A percentile compares a stretch with the other conserved stretches of the same genome.
Conservation (phyloP, 2,329 filamentous ascomycete genomes). For the Verticillium nubilum region DNA sequence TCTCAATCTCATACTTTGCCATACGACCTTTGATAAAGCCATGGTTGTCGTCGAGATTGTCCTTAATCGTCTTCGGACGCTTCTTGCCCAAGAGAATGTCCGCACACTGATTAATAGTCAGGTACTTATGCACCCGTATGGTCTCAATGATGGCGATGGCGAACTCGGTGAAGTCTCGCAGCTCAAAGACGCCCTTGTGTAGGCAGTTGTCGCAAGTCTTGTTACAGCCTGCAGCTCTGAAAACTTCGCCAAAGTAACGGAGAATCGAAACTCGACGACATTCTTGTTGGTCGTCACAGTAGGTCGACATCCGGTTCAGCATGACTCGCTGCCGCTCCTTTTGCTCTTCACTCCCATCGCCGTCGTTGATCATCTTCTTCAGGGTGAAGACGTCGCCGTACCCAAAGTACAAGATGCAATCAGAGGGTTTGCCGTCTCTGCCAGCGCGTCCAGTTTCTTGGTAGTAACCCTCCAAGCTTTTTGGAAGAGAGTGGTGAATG, state of each 20-base stretch:
- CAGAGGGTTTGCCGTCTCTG: slow-evolving; percentile 79
- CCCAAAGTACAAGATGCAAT: slow-evolving; percentile 85
- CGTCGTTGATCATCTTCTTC: slow-evolving; percentile 76
- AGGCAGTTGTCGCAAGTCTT: slow-evolving; percentile 85
- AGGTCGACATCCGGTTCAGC: slow-evolving; percentile 79
- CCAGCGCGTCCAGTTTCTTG: slow-evolving; percentile 96
- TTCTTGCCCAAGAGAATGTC: slow-evolving; percentile 74
- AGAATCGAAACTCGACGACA: slow-evolving; percentile 86
- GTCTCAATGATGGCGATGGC: slow-evolving; percentile 67
- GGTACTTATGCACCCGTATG: slow-evolving; percentile 52
- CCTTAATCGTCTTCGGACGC: slow-evolving; percentile 50
- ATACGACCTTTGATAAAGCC: slow-evolving; percentile 61
- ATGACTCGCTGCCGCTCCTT: slow-evolving; percentile 81
- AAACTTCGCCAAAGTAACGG: slow-evolving; percentile 88
- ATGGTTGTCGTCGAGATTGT: slow-evolving; percentile 52
- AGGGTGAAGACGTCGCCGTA: slow-evolving; percentile 71
- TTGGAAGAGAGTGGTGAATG: slow-evolving; percentile 87
- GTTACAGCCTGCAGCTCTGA: slow-evolving; percentile 65
- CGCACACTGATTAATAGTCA: slow-evolving; percentile 76
- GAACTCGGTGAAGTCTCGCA: slow-evolving; percentile 70
- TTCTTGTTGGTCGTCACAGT: slow-evolving; percentile 82
- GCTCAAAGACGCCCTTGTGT: slow-evolving; percentile 64
- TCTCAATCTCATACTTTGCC: slow-evolving; percentile 71
- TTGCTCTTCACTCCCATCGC: slow-evolving; percentile 70
- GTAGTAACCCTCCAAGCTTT: slow-evolving; percentile 96